A percentile compares a stretch with the other conserved stretches of the same genome.
Conservation (phyloP, 2,329 filamentous ascomycete species). For the Diaporthe australafricana region DNA sequence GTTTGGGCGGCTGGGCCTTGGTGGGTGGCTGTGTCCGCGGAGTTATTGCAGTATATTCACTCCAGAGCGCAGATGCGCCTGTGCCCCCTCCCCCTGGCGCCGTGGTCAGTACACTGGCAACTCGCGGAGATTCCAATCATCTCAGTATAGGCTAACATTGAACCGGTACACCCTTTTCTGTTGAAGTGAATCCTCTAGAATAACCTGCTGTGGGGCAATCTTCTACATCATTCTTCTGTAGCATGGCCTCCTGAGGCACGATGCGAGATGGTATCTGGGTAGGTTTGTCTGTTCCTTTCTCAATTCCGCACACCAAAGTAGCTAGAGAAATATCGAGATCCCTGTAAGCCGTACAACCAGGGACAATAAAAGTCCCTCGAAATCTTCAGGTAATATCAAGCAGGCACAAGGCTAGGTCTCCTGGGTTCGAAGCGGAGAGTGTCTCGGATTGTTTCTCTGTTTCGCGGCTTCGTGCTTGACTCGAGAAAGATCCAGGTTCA, state of each 20-base stretch:
- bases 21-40: neutral
- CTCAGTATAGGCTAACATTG: neutral
- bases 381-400: neutral
- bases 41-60: neutral
- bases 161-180: too few relatives aligned
- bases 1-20: neutral
- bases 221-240: too few relatives aligned
- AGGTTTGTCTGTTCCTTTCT: neutral
- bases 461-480: neutral
- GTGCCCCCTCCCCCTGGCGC: accelerated
- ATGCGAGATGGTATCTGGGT: neutral
- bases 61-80: too few relatives aligned
- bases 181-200: too few relatives aligned
- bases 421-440: neutral
- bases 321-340: neutral
- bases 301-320: neutral
- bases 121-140: neutral
- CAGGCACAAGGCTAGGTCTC: neutral
- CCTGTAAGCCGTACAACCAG: neutral
- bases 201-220: too few relatives aligned
- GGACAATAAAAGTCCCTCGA: neutral
- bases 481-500: neutral
- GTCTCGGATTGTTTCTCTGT: neutral
- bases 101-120: neutral
- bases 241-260: too few relatives aligned